phyloP scores from a whole-genome alignment of 2,329 filamentous ascomycete species.

The Coniochaeta prunicola region DNA sequence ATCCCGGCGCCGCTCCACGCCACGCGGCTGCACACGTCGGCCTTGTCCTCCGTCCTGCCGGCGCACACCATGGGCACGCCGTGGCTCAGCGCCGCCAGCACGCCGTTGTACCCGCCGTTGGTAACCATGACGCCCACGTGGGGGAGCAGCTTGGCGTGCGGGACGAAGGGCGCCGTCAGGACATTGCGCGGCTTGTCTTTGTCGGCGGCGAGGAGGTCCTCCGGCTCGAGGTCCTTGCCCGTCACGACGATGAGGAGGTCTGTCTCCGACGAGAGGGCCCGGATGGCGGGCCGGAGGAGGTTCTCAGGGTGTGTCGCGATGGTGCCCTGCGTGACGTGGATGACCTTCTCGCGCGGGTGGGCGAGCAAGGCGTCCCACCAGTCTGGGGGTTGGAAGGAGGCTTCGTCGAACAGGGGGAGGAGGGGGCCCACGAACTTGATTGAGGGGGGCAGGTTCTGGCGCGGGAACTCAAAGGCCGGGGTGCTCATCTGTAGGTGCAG shows the following conservation, averaged over 20 bases:
- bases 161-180: constrained; percentile 36
- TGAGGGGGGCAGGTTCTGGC: constrained; percentile 5
- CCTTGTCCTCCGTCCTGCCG: constrained; percentile 32
- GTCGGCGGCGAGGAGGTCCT: constrained; percentile 15
- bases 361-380: constrained; percentile 16
- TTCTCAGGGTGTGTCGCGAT: constrained; percentile 28
- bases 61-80: constrained; percentile 39
- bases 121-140: constrained; percentile 36
- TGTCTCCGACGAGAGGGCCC: constrained; percentile 29
- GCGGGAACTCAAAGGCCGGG: constrained; percentile 13
- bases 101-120: constrained; percentile 41
- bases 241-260: constrained; percentile 30
- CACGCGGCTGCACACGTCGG: constrained; percentile 30
- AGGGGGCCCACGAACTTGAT: constrained; percentile 10
- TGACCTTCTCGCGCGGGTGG: constrained; percentile 23
- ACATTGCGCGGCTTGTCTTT: constrained; percentile 31
- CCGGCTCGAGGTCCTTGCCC: constrained; percentile 20
- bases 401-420: constrained; percentile 1
- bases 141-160: constrained; percentile 38
- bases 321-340: constrained; percentile 42
- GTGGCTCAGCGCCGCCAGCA: constrained; percentile 33
- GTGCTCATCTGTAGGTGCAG: constrained; percentile 26
- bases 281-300: constrained; percentile 36
- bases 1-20: constrained; percentile 36
- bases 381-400: not conserved